Conservation (phyloP, 352 stramenopile genomes). For the Phytophthora boehmeriae region DNA sequence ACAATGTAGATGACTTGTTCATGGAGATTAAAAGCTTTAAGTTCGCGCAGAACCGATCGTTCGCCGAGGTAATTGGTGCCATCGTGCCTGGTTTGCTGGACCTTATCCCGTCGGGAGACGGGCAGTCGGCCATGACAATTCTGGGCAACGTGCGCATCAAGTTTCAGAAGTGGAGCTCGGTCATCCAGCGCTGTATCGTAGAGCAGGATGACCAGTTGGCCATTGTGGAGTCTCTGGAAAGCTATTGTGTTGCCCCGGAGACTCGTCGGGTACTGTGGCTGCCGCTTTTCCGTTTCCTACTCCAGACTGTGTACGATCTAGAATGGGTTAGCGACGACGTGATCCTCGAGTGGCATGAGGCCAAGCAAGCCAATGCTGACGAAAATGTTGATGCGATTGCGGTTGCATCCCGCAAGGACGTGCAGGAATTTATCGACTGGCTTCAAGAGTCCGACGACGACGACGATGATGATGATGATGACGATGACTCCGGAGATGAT, state of each 20-base stretch:
- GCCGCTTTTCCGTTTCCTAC: constrained; percentile 92
- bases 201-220: constrained; percentile 73
- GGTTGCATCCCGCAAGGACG: constrained; percentile 57
- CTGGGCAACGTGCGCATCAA: constrained; percentile 83
- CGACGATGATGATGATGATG: constrained; percentile 53
- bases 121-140: constrained; percentile 63
- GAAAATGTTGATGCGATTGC: constrained; percentile 32
- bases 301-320: constrained; percentile 94
- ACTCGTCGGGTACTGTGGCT: constrained; percentile 60
- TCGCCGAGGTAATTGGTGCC: constrained; percentile 77
- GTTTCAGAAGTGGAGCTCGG: constrained; percentile 89
- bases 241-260: constrained; percentile 52
- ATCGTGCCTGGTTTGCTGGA: constrained; percentile 80
- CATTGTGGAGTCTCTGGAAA: constrained; percentile 64
- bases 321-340: constrained; percentile 93
- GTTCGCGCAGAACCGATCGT: constrained; percentile 91
- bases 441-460: constrained; percentile 80
- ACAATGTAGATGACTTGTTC: constrained; percentile 90
- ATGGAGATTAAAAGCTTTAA: constrained; percentile 95
- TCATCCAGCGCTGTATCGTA: constrained; percentile 92
- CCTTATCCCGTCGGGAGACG: constrained; percentile 54
- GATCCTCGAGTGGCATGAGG: constrained; percentile 90
- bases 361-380: constrained; percentile 12
- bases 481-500: constrained; percentile 30
- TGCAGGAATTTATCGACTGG: constrained; percentile 95